These are phyloP conservation scores for Debaryomycetaceae sp. DNA, from an alignment of 1,139 yeast genomes.

Conservation along the genomic window DNA sequence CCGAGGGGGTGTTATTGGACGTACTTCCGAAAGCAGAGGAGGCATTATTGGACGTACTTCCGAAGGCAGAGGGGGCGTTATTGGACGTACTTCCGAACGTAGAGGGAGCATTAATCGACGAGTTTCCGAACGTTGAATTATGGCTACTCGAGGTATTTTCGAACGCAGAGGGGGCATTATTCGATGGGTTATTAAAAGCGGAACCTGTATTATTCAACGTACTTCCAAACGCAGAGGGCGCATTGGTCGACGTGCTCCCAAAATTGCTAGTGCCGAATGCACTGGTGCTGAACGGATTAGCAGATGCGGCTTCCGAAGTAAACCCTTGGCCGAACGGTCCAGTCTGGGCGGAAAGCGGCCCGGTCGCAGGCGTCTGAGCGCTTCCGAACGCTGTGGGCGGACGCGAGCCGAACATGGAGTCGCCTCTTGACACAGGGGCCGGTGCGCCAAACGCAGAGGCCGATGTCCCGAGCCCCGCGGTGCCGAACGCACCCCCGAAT, in stretches of 20 bases:
- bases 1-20: constrained; percentile 2
- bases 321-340: constrained; percentile 2
- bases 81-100: constrained; percentile 1
- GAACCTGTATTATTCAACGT: constrained; percentile 3
- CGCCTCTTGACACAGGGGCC: not conserved
- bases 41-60: constrained; percentile 1
- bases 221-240: constrained; percentile 2
- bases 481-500: constrained; percentile 5
- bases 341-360: too few relatives aligned
- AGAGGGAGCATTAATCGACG: not conserved
- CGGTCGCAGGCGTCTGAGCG: constrained; percentile 1
- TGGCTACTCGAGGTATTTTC: too few relatives aligned
- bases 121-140: constrained; percentile 7
- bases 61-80: constrained; percentile 4
- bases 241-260: too few relatives aligned
- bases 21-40: constrained; percentile 2
- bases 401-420: constrained; percentile 2
- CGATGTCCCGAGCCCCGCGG: not conserved
- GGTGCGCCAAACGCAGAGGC: constrained; percentile 1
- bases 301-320: constrained; percentile 1
- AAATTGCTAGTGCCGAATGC: constrained; percentile 2
- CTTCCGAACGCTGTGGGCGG: constrained; percentile 1
- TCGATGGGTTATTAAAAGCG: too few relatives aligned
- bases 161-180: constrained; percentile 7
- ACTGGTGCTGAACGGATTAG: constrained; percentile 1